Conservation (phyloP, 2,329 filamentous ascomycete genomes). For the Beauveria varroae region DNA sequence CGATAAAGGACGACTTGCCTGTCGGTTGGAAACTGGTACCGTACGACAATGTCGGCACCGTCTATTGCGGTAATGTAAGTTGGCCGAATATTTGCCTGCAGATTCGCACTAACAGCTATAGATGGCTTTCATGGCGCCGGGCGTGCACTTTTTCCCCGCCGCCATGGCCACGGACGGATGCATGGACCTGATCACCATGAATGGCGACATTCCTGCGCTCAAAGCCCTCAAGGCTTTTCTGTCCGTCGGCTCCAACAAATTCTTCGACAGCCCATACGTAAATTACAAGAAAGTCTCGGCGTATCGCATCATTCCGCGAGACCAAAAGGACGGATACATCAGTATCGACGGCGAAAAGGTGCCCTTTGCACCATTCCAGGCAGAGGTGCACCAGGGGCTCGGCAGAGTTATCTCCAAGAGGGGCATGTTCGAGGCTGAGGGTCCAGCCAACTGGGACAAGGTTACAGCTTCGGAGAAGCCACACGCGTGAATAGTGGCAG, state of each 20-base stretch:
- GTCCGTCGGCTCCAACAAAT: slow-evolving; percentile 61
- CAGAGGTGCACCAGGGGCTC: slow-evolving; percentile 74
- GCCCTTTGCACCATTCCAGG: slow-evolving; percentile 85
- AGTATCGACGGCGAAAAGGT: slow-evolving; percentile 89
- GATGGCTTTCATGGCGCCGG: slow-evolving; percentile 87
- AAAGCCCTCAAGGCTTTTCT: slow-evolving; percentile 64
- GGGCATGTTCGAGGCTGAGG: slow-evolving; percentile 61
- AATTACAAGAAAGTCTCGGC: slow-evolving; percentile 79
- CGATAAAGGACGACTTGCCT: slow-evolving; percentile 68
- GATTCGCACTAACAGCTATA: slow-evolving; percentile 21
- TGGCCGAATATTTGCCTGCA: not conserved
- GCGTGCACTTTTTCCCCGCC: slow-evolving; percentile 81
- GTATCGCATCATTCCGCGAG: slow-evolving; percentile 73
- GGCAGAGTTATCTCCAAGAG: slow-evolving; percentile 78
- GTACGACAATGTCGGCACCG: slow-evolving; percentile 76
- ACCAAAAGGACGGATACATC: slow-evolving; percentile 70
- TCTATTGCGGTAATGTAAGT: slow-evolving; percentile 82
- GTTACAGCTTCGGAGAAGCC: slow-evolving; percentile 24
- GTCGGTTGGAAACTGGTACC: slow-evolving; percentile 67
- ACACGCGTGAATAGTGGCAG: slow-evolving; percentile 15
- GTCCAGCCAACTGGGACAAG: slow-evolving; percentile 45
- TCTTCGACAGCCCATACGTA: slow-evolving; percentile 75
- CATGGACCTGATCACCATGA: slow-evolving; percentile 75
- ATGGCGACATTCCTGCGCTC: slow-evolving; percentile 62
- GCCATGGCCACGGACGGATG: slow-evolving; percentile 76